Conservation (phyloP, 2,329 filamentous ascomycete species). For the Calonectria pseudoturangicola region DNA sequence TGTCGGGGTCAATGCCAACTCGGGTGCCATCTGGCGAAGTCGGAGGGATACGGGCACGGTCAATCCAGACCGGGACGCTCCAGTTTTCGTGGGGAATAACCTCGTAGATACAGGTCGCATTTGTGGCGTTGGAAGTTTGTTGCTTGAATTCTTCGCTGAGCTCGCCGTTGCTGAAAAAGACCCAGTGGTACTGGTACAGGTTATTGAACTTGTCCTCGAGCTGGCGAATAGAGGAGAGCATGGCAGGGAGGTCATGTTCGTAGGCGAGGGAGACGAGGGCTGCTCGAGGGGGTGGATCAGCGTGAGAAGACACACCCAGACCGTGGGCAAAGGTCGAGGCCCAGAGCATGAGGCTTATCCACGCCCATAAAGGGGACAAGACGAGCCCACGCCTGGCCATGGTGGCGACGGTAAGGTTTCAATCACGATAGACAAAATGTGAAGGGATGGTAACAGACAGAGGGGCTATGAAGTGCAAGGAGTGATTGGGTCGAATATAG, state of each 20-base stretch:
- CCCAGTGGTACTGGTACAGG: slow-evolving; percentile 91
- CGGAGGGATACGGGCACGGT: slow-evolving; percentile 29
- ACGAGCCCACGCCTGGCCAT: slow-evolving; percentile 45
- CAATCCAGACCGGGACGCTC: slow-evolving; percentile 73
- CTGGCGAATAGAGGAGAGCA: slow-evolving; percentile 73
- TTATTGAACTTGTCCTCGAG: slow-evolving; percentile 77
- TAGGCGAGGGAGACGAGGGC: slow-evolving; percentile 58
- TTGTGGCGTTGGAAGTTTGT: slow-evolving; percentile 79
- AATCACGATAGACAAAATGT: slow-evolving; percentile 17
- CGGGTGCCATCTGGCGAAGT: slow-evolving; percentile 15
- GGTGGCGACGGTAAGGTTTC: slow-evolving; percentile 22
- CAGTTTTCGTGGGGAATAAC: slow-evolving; percentile 85
- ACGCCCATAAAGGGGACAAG: slow-evolving; percentile 40
- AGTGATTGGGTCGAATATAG: neutral
- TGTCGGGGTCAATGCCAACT: slow-evolving; percentile 21
- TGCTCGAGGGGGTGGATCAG: slow-evolving; percentile 55
- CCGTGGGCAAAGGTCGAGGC: slow-evolving; percentile 47
- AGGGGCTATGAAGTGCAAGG: slow-evolving; percentile 3
- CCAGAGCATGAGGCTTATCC: slow-evolving; percentile 48
- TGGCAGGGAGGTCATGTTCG: slow-evolving; percentile 56
- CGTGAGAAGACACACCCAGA: slow-evolving; percentile 39
- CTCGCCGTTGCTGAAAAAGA: slow-evolving; percentile 88
- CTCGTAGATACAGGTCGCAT: slow-evolving; percentile 83
- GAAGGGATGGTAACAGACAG: slow-evolving; percentile 7
- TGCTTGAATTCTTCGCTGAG: slow-evolving; percentile 87